Evolutionary conservation across 2,329 filamentous ascomycete species (phyloP), one percentile per base, ranked within the genome.

Genomic region (Hysterium pulicare): DNA sequence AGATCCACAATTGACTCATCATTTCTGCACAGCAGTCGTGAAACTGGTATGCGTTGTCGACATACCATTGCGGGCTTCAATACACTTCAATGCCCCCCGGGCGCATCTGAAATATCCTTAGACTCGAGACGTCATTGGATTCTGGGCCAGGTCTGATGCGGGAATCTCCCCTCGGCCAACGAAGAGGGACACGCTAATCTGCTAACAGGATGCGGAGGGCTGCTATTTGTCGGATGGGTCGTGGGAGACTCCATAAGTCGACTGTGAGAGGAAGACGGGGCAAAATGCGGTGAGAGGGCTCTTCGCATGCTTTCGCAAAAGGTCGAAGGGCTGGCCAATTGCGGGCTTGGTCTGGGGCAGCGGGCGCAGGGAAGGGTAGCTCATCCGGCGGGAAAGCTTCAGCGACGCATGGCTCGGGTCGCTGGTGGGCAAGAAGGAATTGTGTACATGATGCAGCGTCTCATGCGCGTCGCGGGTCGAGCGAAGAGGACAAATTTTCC

Each of bases 401-500:
- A 28, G 26, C 26, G n/a, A 28, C 8, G 26, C 26, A 28, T 8
- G 15, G 8, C 7, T 7, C 8, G 31, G 8, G 19, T 9, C n/a
- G 31, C 8, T 30, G 21, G 38, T 34, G 41, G 42, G 45, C 43
- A 46, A n/a, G n/a, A n/a, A 38, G 34, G 44, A 36, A 41, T 41
- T 42, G 38, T 33, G 38, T 30, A 21, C 40, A 43, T 20, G 38
- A 38, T 41, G 28, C 40, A 42, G n/a, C 9, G 43, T 44, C 41
- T 38, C 37, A 43, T 46, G 45, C 46, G 7, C 47, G 45, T 45
- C 36, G 49, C 51, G 49, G 49, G 32, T 45, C 47, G 45, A 47
- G n/a, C n/a, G 50, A 51, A 40, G 45, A 47, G 43, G 48, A 49
- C 49, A 54, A 50, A 54, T 44, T 54, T 52, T 49, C 15, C 30